These are phyloP conservation scores for Acmispon strigosus DNA, from an alignment of 306 rosid genomes.

Conservation along the genomic window DNA sequence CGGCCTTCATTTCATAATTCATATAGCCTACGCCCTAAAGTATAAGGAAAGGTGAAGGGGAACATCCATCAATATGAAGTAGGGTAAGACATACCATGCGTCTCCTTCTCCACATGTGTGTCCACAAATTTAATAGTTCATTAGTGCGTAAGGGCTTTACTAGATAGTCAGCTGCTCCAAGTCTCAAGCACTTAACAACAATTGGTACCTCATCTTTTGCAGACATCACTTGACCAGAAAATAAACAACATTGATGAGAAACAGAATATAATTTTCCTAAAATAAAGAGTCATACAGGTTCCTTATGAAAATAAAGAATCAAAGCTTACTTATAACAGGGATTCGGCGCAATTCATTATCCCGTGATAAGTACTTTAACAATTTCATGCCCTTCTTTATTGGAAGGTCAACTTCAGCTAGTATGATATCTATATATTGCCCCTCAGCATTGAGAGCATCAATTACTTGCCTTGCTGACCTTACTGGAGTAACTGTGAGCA, in stretches of 20 bases:
- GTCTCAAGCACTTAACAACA: constrained; percentile 96
- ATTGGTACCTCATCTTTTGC: constrained; percentile 89
- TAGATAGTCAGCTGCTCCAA: constrained; percentile 98
- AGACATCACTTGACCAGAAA: constrained; percentile 74
- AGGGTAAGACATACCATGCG: constrained; percentile 68
- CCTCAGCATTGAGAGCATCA: constrained; percentile 94
- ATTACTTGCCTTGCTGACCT: constrained; percentile 88
- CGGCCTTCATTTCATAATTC: neutral
- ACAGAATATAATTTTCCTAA: neutral
- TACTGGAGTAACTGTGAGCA: constrained; percentile 62
- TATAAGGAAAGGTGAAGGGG: neutral
- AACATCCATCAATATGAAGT: constrained; percentile 18
- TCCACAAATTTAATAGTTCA: constrained; percentile 96
- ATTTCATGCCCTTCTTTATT: constrained; percentile 69
- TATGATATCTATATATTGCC: constrained; percentile 80
- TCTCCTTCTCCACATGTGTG: constrained; percentile 99
- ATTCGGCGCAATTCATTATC: constrained; percentile 73
- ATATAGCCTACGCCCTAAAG: neutral
- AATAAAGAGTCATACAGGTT: neutral
- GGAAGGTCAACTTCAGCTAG: constrained; percentile 95
- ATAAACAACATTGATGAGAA: constrained; percentile 25
- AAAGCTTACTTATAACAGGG: constrained; percentile 80
- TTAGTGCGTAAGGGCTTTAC: constrained; percentile 96
- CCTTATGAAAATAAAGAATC: neutral
- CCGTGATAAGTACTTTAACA: constrained; percentile 86